phyloP scores from a whole-genome alignment of 2,329 filamentous ascomycete genomes.

The Aphanocladium album region DNA sequence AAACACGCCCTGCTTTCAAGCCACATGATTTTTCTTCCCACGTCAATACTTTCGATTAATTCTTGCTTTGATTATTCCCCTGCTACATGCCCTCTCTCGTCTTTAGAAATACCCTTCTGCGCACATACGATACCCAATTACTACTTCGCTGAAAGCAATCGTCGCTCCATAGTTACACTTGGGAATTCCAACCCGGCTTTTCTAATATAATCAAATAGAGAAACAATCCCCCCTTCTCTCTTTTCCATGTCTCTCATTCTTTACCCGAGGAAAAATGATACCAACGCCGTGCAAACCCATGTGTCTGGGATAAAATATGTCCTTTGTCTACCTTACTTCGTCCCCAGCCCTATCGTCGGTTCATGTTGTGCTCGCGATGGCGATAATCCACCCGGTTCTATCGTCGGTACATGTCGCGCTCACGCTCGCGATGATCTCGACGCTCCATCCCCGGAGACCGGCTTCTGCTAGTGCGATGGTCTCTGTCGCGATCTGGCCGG shows the following conservation, averaged over 20 bases:
- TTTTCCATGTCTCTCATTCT: neutral
- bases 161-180: slow-evolving; percentile 1
- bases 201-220: neutral
- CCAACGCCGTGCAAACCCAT: neutral
- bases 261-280: neutral
- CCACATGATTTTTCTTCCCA: neutral
- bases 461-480: slow-evolving; percentile 28
- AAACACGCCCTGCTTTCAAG: no score
- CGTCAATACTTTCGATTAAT: neutral
- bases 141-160: neutral
- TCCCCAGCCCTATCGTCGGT: neutral
- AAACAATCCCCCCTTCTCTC: neutral
- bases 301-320: neutral
- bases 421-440: slow-evolving; percentile 22
- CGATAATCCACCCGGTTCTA: slow-evolving; percentile 15
- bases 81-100: neutral
- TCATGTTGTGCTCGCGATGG: slow-evolving; percentile 20
- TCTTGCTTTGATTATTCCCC: neutral
- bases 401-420: slow-evolving; percentile 20
- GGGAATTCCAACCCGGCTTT: neutral
- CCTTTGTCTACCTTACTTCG: neutral
- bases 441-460: slow-evolving; percentile 10
- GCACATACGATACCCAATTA: slow-evolving; percentile 1
- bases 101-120: neutral
- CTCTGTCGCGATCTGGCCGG: slow-evolving; percentile 24